A percentile compares a stretch with the other conserved stretches of the same genome.
These are phyloP conservation scores for Xylariaceae sp. DNA, from an alignment of 2,329 filamentous ascomycete species.

Conservation along the genomic window DNA sequence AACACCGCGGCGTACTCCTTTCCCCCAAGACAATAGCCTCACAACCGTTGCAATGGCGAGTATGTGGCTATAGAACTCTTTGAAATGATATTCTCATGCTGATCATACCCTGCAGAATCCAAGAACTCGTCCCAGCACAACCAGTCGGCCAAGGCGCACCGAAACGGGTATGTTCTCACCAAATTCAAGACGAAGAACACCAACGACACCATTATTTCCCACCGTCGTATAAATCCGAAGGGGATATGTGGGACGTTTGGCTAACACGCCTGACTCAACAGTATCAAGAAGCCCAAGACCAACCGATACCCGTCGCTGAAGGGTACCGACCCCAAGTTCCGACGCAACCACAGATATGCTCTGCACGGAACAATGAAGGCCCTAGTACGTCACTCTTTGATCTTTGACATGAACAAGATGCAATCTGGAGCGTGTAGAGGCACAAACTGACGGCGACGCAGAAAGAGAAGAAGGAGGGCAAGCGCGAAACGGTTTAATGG, in stretches of 20 bases:
- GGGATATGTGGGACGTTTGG: not conserved
- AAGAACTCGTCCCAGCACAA: slow-evolving; percentile 99
- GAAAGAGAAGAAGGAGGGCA: slow-evolving; percentile 98
- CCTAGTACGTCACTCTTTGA: slow-evolving; percentile 70
- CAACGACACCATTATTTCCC: not conserved
- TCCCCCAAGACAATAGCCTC: slow-evolving; percentile 34
- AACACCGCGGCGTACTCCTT: slow-evolving; percentile 31
- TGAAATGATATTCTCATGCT: slow-evolving; percentile 29
- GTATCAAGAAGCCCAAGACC: slow-evolving; percentile 99
- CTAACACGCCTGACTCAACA: slow-evolving; percentile 48
- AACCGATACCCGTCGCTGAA: slow-evolving; percentile 98
- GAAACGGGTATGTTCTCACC: slow-evolving; percentile 81
- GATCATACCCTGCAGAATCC: slow-evolving; percentile 71
- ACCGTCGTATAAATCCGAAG: not conserved
- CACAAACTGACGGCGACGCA: slow-evolving; percentile 34
- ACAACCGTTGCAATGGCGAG: slow-evolving; percentile 69
- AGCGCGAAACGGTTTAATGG: slow-evolving; percentile 79
- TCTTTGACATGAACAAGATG: not conserved
- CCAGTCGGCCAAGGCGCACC: slow-evolving; percentile 97
- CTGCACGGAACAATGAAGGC: slow-evolving; percentile 99
- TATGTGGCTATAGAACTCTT: slow-evolving; percentile 52
- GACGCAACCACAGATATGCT: slow-evolving; percentile 99
- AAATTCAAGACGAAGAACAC: slow-evolving; percentile 8
- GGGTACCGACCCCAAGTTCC: slow-evolving; percentile 99
- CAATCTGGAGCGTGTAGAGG: not conserved